Evolutionary conservation across 2,329 filamentous ascomycete species (phyloP).

Genomic region (Akanthomyces muscarius): DNA sequence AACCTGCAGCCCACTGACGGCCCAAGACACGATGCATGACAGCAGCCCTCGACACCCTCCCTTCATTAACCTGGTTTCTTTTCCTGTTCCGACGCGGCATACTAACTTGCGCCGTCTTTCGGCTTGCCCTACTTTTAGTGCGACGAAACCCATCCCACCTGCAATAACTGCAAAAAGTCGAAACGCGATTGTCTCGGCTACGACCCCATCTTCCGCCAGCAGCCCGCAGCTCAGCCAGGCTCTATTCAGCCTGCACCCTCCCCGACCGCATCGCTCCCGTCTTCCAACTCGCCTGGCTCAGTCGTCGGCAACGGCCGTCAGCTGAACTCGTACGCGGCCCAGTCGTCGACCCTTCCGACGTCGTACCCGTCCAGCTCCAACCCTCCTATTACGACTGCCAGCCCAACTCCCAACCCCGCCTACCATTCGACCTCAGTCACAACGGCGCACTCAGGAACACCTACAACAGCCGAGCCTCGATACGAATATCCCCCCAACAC

Average conservation of each 20-base stretch:
- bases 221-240: constrained; percentile 68
- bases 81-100: neutral
- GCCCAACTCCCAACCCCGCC: constrained; percentile 23
- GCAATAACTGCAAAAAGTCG: constrained; percentile 84
- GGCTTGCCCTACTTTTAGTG: constrained; percentile 57
- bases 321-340: constrained; percentile 43
- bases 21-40: constrained; percentile 14
- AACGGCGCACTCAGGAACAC: constrained; percentile 27
- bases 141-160: constrained; percentile 90
- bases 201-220: constrained; percentile 79
- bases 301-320: constrained; percentile 24
- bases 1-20: constrained; percentile 18
- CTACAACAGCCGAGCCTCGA: constrained; percentile 37
- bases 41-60: neutral
- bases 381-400: constrained; percentile 31
- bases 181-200: constrained; percentile 84
- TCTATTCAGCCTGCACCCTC: constrained; percentile 45
- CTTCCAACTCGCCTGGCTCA: constrained; percentile 22
- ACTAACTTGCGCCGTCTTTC: constrained; percentile 18
- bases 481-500: constrained; percentile 41
- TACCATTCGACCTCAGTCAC: constrained; percentile 33
- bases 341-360: constrained; percentile 41
- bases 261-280: constrained; percentile 23
- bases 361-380: constrained; percentile 34
- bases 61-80: neutral